These are phyloP conservation scores for Euphorbia peplus DNA, from an alignment of 345 rosid genomes.

Conservation along the genomic window DNA sequence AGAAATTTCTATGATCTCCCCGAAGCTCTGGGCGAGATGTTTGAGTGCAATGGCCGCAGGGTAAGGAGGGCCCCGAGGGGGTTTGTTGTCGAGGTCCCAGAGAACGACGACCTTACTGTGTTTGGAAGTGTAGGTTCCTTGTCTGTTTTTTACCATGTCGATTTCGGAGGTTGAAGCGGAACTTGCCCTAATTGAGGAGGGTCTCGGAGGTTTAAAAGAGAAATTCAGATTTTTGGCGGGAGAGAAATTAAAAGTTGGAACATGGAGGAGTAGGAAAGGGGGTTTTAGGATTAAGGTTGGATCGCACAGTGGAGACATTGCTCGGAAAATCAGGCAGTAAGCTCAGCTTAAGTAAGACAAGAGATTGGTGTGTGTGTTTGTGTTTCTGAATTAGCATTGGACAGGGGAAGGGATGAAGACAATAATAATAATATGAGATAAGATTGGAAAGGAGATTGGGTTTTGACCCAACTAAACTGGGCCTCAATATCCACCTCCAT, in stretches of 20 bases:
- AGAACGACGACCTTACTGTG: constrained; percentile 69
- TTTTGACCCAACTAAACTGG: no score
- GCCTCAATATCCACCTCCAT: no score
- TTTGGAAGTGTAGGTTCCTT: constrained; percentile 65
- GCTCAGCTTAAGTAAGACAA: no score
- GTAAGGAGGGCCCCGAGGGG: constrained; percentile 80
- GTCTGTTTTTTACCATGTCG: constrained; percentile 77
- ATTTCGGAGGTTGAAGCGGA: constrained; percentile 50
- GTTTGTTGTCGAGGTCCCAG: constrained; percentile 98
- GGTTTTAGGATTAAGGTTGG: constrained; percentile 26
- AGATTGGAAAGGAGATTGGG: neutral
- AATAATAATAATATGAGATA: neutral
- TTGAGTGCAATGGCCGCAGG: constrained; percentile 65
- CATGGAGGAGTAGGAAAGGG: constrained; percentile 19
- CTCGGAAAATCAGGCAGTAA: neutral
- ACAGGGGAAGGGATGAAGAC: neutral
- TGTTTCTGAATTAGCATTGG: neutral
- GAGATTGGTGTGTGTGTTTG: neutral
- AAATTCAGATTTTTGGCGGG: constrained; percentile 12
- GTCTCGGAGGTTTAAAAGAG: constrained; percentile 9
- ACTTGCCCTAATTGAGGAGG: constrained; percentile 25
- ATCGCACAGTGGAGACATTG: constrained; percentile 45
- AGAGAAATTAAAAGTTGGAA: constrained; percentile 30
- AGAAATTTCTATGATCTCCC: constrained; percentile 66
- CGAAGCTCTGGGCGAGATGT: constrained; percentile 56